phyloP scores from a whole-genome alignment of 1,284 basidiomycete species.

The Neonothopanus nambi region DNA sequence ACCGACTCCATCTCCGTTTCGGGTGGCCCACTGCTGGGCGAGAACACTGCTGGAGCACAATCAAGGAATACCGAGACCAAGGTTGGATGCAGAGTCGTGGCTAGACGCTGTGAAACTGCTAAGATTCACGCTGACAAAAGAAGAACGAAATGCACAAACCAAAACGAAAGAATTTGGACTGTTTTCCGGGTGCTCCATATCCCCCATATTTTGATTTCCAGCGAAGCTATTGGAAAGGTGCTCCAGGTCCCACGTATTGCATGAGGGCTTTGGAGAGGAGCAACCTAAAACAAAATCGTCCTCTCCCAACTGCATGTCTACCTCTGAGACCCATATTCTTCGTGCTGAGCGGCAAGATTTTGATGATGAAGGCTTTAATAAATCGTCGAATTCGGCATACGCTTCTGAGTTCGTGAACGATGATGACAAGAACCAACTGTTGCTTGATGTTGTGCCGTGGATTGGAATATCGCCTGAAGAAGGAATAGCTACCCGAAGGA shows the following conservation, averaged over 20 bases:
- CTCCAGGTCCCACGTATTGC: not conserved
- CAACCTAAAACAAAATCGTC: no score
- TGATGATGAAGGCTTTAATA: constrained; percentile 28
- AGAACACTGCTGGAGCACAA: constrained; percentile 79
- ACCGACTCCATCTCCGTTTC: constrained; percentile 69
- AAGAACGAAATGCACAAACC: not conserved
- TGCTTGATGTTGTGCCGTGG: constrained; percentile 19
- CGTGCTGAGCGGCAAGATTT: not conserved
- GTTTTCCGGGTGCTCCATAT: not conserved
- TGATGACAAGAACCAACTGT: constrained; percentile 54
- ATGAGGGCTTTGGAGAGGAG: no score
- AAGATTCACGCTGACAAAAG: not conserved
- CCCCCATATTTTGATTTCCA: no score
- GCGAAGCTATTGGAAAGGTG: not conserved
- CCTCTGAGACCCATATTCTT: constrained; percentile 29
- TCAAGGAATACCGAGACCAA: constrained; percentile 85
- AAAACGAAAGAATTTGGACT: constrained; percentile 3
- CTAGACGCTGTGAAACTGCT: constrained; percentile 36
- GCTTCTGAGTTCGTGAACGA: constrained; percentile 50
- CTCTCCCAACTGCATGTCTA: constrained; percentile 24
- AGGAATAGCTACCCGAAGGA: constrained; percentile 42
- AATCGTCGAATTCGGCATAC: constrained; percentile 47
- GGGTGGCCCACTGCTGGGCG: constrained; percentile 53
- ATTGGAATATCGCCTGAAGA: constrained; percentile 30
- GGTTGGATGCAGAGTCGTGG: constrained; percentile 68